These are phyloP conservation scores for Penicillium polonicum DNA, from an alignment of 2,329 filamentous ascomycete species.

Conservation along the genomic window DNA sequence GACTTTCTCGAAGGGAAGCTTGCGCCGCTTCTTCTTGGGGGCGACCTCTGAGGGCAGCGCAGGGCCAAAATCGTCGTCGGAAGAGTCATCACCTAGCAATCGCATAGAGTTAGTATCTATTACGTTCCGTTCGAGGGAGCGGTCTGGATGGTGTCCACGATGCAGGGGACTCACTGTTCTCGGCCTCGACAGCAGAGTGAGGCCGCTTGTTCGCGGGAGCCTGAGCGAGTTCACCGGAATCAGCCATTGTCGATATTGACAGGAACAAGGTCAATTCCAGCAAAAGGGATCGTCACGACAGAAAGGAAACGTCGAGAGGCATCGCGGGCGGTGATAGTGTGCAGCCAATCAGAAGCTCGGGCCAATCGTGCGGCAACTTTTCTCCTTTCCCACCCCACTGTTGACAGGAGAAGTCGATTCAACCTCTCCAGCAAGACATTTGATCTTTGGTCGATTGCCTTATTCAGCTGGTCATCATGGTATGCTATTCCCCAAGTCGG, in stretches of 20 bases:
- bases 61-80: constrained; percentile 87
- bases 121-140: constrained; percentile 3
- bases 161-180: constrained; percentile 34
- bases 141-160: constrained; percentile 12
- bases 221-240: constrained; percentile 23
- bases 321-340: constrained; percentile 23
- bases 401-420: constrained; percentile 25
- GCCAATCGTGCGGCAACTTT: constrained; percentile 26
- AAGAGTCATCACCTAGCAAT: constrained; percentile 48
- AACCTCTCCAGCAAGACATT: constrained; percentile 22
- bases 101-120: constrained; percentile 13
- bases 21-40: constrained; percentile 86
- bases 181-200: constrained; percentile 55
- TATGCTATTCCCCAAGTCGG: constrained; percentile 13
- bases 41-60: constrained; percentile 76
- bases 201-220: constrained; percentile 53
- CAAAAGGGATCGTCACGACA: constrained; percentile 4
- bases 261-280: constrained; percentile 6
- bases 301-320: constrained; percentile 14
- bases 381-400: constrained; percentile 30
- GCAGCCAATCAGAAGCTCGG: constrained; percentile 24
- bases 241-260: constrained; percentile 28
- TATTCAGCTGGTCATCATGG: constrained; percentile 32
- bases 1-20: constrained; percentile 90
- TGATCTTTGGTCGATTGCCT: constrained; percentile 22